Conservation (phyloP, 441 rosid species). For the Syzygium syzygioides region DNA sequence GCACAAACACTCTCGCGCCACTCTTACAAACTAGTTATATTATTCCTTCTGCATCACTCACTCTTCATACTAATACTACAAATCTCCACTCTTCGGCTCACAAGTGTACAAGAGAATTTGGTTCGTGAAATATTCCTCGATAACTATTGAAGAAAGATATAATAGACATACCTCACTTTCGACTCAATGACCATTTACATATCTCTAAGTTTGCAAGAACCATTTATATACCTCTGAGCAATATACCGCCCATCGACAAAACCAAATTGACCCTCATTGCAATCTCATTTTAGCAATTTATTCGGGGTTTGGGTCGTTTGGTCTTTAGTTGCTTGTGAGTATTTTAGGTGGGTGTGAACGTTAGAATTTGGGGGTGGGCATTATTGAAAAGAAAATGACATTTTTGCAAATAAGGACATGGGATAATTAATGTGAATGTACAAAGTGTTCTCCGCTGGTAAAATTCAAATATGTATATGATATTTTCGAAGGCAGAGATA, state of each 20-base stretch:
- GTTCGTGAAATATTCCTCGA: neutral
- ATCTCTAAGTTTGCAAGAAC: neutral
- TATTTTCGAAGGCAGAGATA: too few relatives aligned
- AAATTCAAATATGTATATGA: neutral
- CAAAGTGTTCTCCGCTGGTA: neutral
- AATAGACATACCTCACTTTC: neutral
- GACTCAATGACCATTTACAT: neutral
- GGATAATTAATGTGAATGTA: neutral
- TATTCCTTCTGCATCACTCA: too few relatives aligned
- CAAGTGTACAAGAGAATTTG: too few relatives aligned
- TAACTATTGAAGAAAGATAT: neutral
- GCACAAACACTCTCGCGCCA: too few relatives aligned
- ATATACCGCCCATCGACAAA: neutral
- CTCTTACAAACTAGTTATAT: too few relatives aligned
- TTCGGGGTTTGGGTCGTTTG: neutral
- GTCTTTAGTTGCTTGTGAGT: neutral
- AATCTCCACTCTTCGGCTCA: too few relatives aligned
- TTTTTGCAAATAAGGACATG: neutral
- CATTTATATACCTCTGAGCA: accelerated
- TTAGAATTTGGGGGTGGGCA: neutral
- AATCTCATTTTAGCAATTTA: neutral
- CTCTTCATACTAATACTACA: too few relatives aligned
- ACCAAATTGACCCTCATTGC: neutral
- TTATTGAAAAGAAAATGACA: neutral
- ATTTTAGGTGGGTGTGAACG: neutral